Evolutionary conservation across 352 stramenopile genomes (phyloP).

Genomic region (Pythium grandisporangium): DNA sequence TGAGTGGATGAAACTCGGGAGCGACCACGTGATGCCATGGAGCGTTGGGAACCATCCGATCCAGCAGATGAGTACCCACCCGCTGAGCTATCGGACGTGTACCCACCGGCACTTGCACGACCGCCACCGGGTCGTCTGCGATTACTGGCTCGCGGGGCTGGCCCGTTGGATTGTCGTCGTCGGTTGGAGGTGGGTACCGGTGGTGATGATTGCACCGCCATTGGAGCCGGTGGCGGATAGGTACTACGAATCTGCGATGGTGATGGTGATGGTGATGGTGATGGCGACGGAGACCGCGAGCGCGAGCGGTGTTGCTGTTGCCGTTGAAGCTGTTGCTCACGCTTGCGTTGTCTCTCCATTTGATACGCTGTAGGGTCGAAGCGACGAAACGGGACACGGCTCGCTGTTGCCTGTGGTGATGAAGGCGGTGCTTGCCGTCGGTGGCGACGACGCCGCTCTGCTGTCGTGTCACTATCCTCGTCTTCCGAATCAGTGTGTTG

Average conservation of each 20-base stretch:
- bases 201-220: too few relatives aligned
- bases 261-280: background rate
- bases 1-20: slow-evolving; percentile 28
- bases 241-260: slow-evolving; percentile 7
- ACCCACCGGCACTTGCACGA: slow-evolving; percentile 15
- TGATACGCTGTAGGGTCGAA: slow-evolving; percentile 83
- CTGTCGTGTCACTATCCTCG: too few relatives aligned
- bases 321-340: background rate
- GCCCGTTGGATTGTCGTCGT: too few relatives aligned
- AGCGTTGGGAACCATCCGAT: slow-evolving; percentile 42
- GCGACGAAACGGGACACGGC: slow-evolving; percentile 31
- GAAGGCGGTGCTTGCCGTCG: too few relatives aligned
- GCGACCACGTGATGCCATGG: slow-evolving; percentile 22
- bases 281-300: slow-evolving; percentile 24
- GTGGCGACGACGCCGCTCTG: too few relatives aligned
- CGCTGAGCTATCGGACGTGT: slow-evolving; percentile 52
- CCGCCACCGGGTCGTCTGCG: background rate
- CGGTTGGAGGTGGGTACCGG: too few relatives aligned
- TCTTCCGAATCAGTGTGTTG: slow-evolving; percentile 9
- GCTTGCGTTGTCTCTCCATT: slow-evolving; percentile 52
- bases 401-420: too few relatives aligned
- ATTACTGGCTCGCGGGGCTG: too few relatives aligned
- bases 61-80: slow-evolving; percentile 59
- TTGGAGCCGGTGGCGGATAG: too few relatives aligned
- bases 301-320: slow-evolving; percentile 12